Evolutionary conservation across 1,139 yeast species (phyloP), one percentile per base, ranked within the genome.

Genomic region (Blastobotrys petasosporus): DNA sequence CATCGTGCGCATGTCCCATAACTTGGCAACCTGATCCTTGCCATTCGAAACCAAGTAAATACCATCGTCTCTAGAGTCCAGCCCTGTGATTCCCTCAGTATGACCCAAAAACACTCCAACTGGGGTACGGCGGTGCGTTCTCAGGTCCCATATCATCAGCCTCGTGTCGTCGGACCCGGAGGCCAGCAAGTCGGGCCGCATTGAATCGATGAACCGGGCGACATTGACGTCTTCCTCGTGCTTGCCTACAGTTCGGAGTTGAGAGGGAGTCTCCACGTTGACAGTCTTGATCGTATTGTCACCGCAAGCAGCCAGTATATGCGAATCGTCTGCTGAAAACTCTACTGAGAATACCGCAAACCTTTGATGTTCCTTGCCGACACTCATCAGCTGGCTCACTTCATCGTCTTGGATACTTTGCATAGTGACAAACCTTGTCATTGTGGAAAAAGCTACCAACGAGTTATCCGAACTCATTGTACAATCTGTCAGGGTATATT

Each of bases 81-180:
- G 54, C 34, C 54, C 56, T 2, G 66, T 61, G 37, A 64, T 53
- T n/a, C 68, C 68, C 39, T 85, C 94, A 9, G 79, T 74, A 63
- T 87, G 96, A 1, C 94, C 95, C 2, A 77, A 69, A 66, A 23
- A 80, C 73, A 63, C 77, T 74, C 56, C 78, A 73, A 62, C 90
- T 79, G 36, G 76, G 73, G 42, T 74, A 4, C 33, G 25, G 73
- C 54, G 75, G 40, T 64, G 65, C 51, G 68, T 67, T 39, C 77
- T 63, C 43, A 83, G 69, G 61, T 87, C 95, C 95, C 95, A 87
- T 2, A 87, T 86, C 55, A 94, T 71, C 4, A 86, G 81, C 1
- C 84, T 81, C 37, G 83, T 75, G 62, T 87, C 96, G 61, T 87
- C 90, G 1, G 92, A 82, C 0, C 95, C 95, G 40, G 90, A 80